phyloP scores from a whole-genome alignment of 2,329 filamentous ascomycete species.

The Dothideomycetes sp. region DNA sequence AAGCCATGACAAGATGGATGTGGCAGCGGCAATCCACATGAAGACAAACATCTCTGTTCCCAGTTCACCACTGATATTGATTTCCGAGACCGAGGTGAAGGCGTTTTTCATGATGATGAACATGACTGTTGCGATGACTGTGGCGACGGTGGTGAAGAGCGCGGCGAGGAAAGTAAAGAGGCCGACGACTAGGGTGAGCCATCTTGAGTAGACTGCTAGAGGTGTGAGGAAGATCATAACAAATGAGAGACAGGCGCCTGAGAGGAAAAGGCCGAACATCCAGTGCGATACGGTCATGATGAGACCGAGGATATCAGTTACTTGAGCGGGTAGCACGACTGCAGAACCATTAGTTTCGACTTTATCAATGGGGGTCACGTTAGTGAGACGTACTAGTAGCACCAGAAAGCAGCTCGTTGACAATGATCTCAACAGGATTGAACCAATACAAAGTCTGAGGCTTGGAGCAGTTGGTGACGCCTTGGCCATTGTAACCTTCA shows the following conservation, averaged over 20 bases:
- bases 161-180: slow-evolving; percentile 59
- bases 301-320: slow-evolving; percentile 64
- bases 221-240: slow-evolving; percentile 59
- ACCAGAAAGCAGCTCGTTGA: slow-evolving; percentile 69
- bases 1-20: slow-evolving; percentile 57
- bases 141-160: slow-evolving; percentile 58
- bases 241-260: slow-evolving; percentile 59
- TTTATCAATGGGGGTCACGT: not conserved
- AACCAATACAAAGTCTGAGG: slow-evolving; percentile 75
- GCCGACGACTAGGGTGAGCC: slow-evolving; percentile 56
- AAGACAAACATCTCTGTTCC: slow-evolving; percentile 72
- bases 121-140: slow-evolving; percentile 72
- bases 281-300: slow-evolving; percentile 65
- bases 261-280: slow-evolving; percentile 86
- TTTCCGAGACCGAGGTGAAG: slow-evolving; percentile 56
- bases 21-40: slow-evolving; percentile 73
- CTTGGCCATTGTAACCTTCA: slow-evolving; percentile 68
- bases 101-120: slow-evolving; percentile 73
- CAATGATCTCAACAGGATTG: slow-evolving; percentile 74
- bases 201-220: slow-evolving; percentile 43
- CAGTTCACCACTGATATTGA: slow-evolving; percentile 66
- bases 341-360: slow-evolving; percentile 2
- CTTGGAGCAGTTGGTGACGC: slow-evolving; percentile 65
- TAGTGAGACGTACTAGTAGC: slow-evolving; percentile 52
- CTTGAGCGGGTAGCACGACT: slow-evolving; percentile 67